phyloP scores from a whole-genome alignment of 2,329 filamentous ascomycete species.

The Phaeosphaeriaceae sp. region DNA sequence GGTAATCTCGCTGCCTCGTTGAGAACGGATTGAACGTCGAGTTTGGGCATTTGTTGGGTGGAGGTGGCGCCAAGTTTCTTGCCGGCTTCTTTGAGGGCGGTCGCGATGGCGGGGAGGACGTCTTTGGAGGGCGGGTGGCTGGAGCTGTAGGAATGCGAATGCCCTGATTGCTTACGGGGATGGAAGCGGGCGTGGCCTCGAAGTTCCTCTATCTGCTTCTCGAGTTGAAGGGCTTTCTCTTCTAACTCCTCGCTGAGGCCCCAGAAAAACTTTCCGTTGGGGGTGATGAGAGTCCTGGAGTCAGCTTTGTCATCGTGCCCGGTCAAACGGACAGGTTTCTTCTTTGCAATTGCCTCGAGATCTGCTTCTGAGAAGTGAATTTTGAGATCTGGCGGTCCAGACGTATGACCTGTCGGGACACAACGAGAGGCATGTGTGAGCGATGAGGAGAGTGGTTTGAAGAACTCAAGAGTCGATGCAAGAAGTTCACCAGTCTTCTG shows the following conservation, averaged over 20 bases:
- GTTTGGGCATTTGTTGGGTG: conserved; percentile 32
- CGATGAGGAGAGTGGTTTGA: conserved; percentile 50
- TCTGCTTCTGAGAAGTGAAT: conserved; percentile 51
- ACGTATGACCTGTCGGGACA: conserved; percentile 20
- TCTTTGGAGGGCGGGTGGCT: conserved; percentile 33
- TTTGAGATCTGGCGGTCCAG: conserved; percentile 44
- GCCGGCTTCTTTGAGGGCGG: conserved; percentile 45
- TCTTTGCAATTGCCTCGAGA: conserved; percentile 61
- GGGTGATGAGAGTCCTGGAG: conserved; percentile 73
- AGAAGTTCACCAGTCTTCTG: conserved; percentile 49
- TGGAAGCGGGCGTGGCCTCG: conserved; percentile 40
- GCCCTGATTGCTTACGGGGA: conserved; percentile 30
- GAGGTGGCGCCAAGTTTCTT: conserved; percentile 39
- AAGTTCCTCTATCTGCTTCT: conserved; percentile 54
- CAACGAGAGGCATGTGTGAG: conserved; percentile 40
- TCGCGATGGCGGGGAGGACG: conserved; percentile 44
- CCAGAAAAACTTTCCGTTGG: conserved; percentile 77
- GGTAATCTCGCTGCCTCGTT: conserved; percentile 17
- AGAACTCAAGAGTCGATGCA: conserved; percentile 50
- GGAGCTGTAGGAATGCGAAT: conserved; percentile 13
- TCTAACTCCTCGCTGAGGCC: conserved; percentile 74
- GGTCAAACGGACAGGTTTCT: conserved; percentile 55
- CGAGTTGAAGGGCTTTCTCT: conserved; percentile 72
- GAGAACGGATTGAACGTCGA: conserved; percentile 31
- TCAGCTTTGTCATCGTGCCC: conserved; percentile 53